Evolutionary conservation across 2,329 filamentous ascomycete species (phyloP), one percentile per base, ranked within the genome.

Genomic region (Kalaharituber pfeilii): DNA sequence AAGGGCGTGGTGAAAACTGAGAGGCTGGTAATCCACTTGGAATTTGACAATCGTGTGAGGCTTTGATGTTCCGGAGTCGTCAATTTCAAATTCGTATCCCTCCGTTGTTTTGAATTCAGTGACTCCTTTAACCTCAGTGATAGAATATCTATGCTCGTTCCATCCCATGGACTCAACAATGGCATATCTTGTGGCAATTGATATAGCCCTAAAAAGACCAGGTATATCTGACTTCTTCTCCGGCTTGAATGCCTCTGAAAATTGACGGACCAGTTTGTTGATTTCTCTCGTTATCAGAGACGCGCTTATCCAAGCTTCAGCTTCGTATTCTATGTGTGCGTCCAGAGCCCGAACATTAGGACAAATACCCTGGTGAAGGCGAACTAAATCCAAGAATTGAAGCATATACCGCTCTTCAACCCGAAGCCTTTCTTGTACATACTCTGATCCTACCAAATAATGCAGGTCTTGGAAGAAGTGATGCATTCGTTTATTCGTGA

Each of bases 291-390:
- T 95, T 55, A 98, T 84, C 51, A 96, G 75, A 5, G 88, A 94
- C 2, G 91, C 89, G 55, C 86, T 93, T 52, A 98, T 96, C 91
- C 91, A 98, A 20, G 86, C 84, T 69, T 98, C 93, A 1, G 88
- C 93, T 69, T 98, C 91, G 65, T 96, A 98, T 67, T 98, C 93
- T 28, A 98, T 85, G 67, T 98, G 91, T 65, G 96, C 91, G 15
- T 88, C 87, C 22, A 95, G 79, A 2, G 89, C 91, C 58, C 93
- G 78, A 47, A 88, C 75, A 64, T 96, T 98, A 1, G 91, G 91
- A 63, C 89, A 95, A 54, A 98, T 95, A 26, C 91, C 89, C 70
- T 98, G 93, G 60, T 95, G 88, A 47, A 98, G 76, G 68, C 95
- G 95, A 59, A 94, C 86, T 15, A 98, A 73, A 66, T 98, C 93